Conservation (phyloP, 208 protist genomes). For the Porcisia deanei region DNA sequence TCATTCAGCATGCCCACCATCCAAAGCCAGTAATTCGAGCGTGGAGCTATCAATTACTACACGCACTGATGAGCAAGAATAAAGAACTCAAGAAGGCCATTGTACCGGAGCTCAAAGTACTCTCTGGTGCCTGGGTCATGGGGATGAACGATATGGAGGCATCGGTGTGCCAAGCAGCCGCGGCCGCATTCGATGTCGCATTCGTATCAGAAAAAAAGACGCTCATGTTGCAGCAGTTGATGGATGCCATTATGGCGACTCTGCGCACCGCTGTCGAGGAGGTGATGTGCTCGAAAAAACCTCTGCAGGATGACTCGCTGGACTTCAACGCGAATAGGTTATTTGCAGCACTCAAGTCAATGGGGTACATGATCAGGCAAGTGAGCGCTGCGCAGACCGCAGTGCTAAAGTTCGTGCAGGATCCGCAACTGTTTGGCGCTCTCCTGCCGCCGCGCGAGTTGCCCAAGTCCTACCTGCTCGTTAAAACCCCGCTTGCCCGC, state of each 20-base stretch:
- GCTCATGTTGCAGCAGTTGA: constrained; percentile 60
- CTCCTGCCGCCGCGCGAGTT: constrained; percentile 45
- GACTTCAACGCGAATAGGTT: constrained; percentile 67
- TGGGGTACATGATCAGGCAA: constrained; percentile 85
- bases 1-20: constrained; percentile 69
- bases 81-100: constrained; percentile 52
- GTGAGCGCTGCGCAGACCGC: constrained; percentile 54
- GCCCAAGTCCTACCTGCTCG: constrained; percentile 38
- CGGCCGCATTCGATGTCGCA: constrained; percentile 60
- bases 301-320: constrained; percentile 69
- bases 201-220: constrained; percentile 63
- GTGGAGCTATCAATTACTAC: constrained; percentile 55
- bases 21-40: constrained; percentile 63
- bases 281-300: constrained; percentile 38
- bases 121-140: constrained; percentile 71
- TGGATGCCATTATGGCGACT: constrained; percentile 47
- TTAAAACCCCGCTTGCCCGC: constrained; percentile 68
- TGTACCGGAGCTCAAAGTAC: constrained; percentile 41
- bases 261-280: constrained; percentile 48
- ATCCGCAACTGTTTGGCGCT: constrained; percentile 34
- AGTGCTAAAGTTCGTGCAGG: constrained; percentile 67
- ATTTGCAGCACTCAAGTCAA: constrained; percentile 59
- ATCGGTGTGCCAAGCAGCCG: constrained; percentile 49
- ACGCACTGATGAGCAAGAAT: constrained; percentile 38
- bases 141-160: constrained; percentile 85